phyloP scores from a whole-genome alignment of 371 early-diverging fungal species.

The Mortierella sp. region DNA sequence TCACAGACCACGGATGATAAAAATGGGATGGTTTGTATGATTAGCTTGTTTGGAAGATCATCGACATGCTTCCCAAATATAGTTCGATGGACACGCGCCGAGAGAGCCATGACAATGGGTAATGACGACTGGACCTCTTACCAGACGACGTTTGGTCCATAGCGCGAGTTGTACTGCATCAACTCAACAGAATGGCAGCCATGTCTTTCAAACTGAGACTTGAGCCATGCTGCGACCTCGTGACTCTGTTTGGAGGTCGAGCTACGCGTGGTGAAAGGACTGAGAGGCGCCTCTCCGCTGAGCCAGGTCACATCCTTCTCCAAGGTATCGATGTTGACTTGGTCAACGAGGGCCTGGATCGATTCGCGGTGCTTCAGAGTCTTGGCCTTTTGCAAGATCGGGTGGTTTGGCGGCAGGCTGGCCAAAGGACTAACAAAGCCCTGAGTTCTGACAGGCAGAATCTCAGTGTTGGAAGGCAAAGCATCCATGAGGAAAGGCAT shows the following conservation, averaged over 20 bases:
- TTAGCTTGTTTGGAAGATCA: background rate
- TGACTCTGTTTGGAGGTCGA: constrained; percentile 49
- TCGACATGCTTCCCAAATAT: constrained; percentile 17
- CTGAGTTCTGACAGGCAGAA: constrained; percentile 43
- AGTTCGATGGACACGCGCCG: background rate
- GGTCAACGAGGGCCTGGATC: constrained; percentile 40
- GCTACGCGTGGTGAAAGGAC: constrained; percentile 48
- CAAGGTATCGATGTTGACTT: constrained; percentile 32
- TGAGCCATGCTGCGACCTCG: constrained; percentile 53
- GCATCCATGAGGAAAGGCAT: constrained; percentile 25
- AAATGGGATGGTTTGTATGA: background rate
- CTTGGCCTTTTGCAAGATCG: constrained; percentile 27
- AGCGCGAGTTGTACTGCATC: constrained; percentile 36
- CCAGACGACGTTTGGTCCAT: constrained; percentile 58
- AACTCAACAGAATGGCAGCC: constrained; percentile 54
- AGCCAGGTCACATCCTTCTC: constrained; percentile 54
- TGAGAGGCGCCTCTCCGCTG: constrained; percentile 51
- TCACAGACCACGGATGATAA: background rate
- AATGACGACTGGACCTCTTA: constrained; percentile 14
- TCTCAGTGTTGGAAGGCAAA: constrained; percentile 50
- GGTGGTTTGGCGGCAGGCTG: constrained; percentile 36
- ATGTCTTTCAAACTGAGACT: constrained; percentile 42
- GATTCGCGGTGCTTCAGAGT: constrained; percentile 27
- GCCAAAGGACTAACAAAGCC: constrained; percentile 27
- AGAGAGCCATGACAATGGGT: too few species aligned